Evolutionary conservation across 1,284 basidiomycete genomes (phyloP).

Genomic region (Apiotrichum laibachii): DNA sequence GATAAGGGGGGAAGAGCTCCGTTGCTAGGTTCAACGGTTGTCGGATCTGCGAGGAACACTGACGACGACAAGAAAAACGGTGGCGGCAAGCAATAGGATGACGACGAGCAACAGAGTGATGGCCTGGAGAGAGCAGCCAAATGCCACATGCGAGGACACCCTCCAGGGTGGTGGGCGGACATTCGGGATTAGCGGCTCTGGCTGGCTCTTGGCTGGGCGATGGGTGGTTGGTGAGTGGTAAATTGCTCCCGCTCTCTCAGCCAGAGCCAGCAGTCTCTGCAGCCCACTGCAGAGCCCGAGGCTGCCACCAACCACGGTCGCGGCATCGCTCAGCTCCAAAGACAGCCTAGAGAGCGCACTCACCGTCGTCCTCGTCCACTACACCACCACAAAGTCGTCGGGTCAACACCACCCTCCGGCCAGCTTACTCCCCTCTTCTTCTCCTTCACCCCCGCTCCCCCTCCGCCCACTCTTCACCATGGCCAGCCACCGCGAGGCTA

Average conservation of each 20-base stretch:
- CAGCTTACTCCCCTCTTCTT: not conserved
- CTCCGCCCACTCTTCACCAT: constrained; percentile 18
- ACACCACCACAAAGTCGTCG: too few species aligned
- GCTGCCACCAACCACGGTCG: constrained; percentile 5
- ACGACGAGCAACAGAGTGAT: not conserved
- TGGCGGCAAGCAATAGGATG: not conserved
- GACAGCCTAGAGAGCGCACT: not conserved
- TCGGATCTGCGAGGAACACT: too few species aligned
- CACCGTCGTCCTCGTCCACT: not conserved
- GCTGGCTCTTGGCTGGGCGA: too few species aligned
- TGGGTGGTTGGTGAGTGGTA: too few species aligned
- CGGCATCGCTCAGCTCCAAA: not conserved
- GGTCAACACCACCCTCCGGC: not conserved
- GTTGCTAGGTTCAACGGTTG: too few species aligned
- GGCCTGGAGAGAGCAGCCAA: not conserved
- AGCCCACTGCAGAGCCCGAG: not conserved
- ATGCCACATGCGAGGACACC: constrained; percentile 3
- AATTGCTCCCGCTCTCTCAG: not conserved
- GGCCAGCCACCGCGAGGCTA: constrained; percentile 39
- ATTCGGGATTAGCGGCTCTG: constrained; percentile 5
- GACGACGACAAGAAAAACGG: too few species aligned
- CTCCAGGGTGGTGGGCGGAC: not conserved
- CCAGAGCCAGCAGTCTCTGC: too few species aligned
- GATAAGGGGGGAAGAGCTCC: too few species aligned
- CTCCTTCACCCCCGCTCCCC: constrained; percentile 3